These are phyloP conservation scores for Akanthomyces muscarius DNA, from an alignment of 2,329 filamentous ascomycete species.

Conservation along the genomic window DNA sequence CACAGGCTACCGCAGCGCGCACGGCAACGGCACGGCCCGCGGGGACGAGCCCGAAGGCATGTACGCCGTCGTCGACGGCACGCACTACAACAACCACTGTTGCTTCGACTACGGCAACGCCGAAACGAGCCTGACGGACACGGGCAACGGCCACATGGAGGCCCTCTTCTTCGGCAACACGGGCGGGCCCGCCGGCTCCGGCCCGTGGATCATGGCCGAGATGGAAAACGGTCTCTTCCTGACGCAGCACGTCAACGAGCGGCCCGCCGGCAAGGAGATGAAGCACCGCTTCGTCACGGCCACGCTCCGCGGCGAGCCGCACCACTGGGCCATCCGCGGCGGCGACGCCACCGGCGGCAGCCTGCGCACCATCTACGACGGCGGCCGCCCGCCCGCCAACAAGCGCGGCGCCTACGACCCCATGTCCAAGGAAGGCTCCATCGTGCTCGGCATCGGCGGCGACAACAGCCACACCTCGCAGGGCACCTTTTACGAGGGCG, in stretches of 20 bases:
- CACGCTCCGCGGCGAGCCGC: constrained; percentile 51
- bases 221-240: constrained; percentile 65
- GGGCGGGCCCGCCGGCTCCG: constrained; percentile 53
- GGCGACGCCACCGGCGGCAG: constrained; percentile 51
- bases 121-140: constrained; percentile 47
- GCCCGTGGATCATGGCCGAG: constrained; percentile 67
- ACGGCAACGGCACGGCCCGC: constrained; percentile 46
- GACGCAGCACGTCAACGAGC: constrained; percentile 41
- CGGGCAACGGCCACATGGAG: constrained; percentile 64
- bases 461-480: constrained; percentile 58
- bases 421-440: constrained; percentile 62
- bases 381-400: constrained; percentile 43
- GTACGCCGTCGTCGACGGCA: constrained; percentile 57
- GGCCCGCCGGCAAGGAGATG: constrained; percentile 50
- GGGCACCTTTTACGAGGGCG: constrained; percentile 63
- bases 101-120: constrained; percentile 58
- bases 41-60: constrained; percentile 56
- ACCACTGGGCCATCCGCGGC: constrained; percentile 57
- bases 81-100: constrained; percentile 54
- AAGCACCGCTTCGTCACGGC: constrained; percentile 54
- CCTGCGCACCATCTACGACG: constrained; percentile 58
- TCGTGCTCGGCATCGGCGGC: constrained; percentile 64
- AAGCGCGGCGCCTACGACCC: constrained; percentile 49
- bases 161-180: constrained; percentile 60
- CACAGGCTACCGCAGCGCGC: constrained; percentile 60